Conservation (phyloP, 1,284 basidiomycete species). For the Flammula alnicola region DNA sequence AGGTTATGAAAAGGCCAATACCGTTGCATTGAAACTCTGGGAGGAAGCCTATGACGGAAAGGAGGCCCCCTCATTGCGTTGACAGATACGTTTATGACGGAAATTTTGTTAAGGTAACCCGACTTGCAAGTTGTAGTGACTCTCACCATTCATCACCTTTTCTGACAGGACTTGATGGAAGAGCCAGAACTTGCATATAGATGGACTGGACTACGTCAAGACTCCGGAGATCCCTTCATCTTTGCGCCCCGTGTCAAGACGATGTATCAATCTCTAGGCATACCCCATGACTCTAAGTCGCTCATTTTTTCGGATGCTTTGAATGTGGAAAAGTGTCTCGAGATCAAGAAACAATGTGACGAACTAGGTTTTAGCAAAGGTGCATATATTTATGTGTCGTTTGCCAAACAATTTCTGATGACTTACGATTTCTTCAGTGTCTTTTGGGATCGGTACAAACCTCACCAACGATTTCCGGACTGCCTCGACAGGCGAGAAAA, state of each 20-base stretch:
- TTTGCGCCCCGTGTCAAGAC: conserved; percentile 78
- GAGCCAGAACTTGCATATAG: conserved; percentile 64
- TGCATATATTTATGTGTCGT: no score
- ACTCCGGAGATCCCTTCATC: conserved; percentile 84
- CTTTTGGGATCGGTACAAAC: conserved; percentile 92
- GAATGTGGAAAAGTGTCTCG: conserved; percentile 71
- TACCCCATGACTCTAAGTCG: conserved; percentile 67
- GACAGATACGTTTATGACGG: conserved; percentile 91
- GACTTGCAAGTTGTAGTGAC: background rate
- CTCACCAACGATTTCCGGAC: conserved; percentile 87
- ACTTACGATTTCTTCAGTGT: conserved; percentile 41
- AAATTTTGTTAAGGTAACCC: conserved; percentile 76
- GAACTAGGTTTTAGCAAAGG: conserved; percentile 73
- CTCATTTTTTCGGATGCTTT: conserved; percentile 87
- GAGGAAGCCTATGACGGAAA: conserved; percentile 69
- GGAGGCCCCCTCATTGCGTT: conserved; percentile 68
- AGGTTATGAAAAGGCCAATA: conserved; percentile 82
- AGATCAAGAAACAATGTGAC: conserved; percentile 73
- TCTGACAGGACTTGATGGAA: conserved; percentile 60
- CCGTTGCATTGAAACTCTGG: conserved; percentile 82
- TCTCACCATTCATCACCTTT: background rate
- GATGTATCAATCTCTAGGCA: conserved; percentile 69
- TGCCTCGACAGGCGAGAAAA: conserved; percentile 62
- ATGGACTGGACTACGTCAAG: conserved; percentile 91
- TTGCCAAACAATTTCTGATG: background rate